Percentiles rank a stretch among this genome's conserved stretches.
phyloP scores from a whole-genome alignment of 805 yeast species.

The Lipomyces yamanashiensis region DNA sequence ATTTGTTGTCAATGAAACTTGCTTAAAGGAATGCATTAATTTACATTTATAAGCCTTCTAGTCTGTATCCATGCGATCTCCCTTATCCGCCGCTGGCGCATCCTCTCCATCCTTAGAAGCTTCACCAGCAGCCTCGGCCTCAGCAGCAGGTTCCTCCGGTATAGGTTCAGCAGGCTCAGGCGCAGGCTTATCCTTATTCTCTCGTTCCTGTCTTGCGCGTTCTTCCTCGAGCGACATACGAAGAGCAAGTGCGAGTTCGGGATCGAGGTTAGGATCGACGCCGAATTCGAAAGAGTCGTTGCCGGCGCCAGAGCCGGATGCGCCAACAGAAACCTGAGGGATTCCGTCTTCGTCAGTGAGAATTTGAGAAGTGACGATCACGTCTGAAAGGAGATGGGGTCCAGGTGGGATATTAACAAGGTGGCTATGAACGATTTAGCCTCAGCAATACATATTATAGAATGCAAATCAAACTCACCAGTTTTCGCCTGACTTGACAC shows the following conservation, averaged over 20 bases:
- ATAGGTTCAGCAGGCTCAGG: constrained; percentile 18
- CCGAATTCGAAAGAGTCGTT: constrained; percentile 61
- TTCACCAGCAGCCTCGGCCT: constrained; percentile 8
- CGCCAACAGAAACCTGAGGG: constrained; percentile 45
- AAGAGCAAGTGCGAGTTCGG: constrained; percentile 94
- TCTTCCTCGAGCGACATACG: constrained; percentile 95
- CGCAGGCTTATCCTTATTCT: constrained; percentile 30
- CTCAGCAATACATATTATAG: background rate
- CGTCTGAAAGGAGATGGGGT: constrained; percentile 80
- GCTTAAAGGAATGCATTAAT: background rate
- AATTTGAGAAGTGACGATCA: constrained; percentile 74
- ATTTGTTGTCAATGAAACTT: background rate
- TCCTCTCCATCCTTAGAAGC: constrained; percentile 4
- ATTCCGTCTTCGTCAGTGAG: constrained; percentile 65
- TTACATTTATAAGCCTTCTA: constrained; percentile 3
- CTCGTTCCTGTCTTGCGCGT: constrained; percentile 83
- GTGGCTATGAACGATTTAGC: constrained; percentile 53
- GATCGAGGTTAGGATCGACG: constrained; percentile 90
- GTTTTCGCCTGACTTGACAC: constrained; percentile 71
- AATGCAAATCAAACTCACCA: constrained; percentile 36
- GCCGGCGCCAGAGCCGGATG: constrained; percentile 49
- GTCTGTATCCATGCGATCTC: constrained; percentile 30
- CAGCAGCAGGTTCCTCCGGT: constrained; percentile 31
- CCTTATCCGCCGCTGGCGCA: constrained; percentile 3
- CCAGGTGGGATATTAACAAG: constrained; percentile 88